Evolutionary conservation across 495 filamentous ascomycete species (phyloP).

Genomic region (Achaetomiella virescens): DNA sequence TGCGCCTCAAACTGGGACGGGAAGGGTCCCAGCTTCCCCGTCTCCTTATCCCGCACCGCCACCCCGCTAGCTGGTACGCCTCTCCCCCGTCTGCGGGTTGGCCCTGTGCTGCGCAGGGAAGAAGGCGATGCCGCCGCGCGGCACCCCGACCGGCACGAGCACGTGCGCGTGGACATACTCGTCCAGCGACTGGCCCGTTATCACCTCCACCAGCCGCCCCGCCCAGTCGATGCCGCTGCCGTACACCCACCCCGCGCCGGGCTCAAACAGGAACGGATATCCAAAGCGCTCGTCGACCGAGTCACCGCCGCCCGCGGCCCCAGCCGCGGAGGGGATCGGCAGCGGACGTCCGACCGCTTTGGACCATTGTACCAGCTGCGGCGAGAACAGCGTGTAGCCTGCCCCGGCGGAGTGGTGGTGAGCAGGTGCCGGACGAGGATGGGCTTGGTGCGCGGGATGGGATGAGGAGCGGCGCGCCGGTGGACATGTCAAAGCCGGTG

Average conservation of each 20-base stretch:
- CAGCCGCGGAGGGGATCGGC: neutral
- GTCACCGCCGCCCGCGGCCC: neutral
- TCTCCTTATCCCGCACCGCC: constrained; percentile 13
- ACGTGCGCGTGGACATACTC: constrained; percentile 26
- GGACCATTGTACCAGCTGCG: constrained; percentile 17
- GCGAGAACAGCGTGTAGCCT: constrained; percentile 27
- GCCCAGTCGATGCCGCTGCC: constrained; percentile 32
- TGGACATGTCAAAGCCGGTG: constrained; percentile 17
- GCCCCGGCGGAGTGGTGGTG: constrained; percentile 31
- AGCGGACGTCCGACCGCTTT: neutral
- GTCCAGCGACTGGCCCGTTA: constrained; percentile 24
- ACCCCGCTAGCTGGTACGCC: constrained; percentile 13
- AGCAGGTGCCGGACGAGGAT: constrained; percentile 33
- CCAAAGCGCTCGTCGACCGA: constrained; percentile 24
- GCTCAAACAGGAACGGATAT: constrained; percentile 33
- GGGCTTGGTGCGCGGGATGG: constrained; percentile 15
- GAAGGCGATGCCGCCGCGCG: constrained; percentile 21
- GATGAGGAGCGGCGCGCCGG: constrained; percentile 18
- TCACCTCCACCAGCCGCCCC: constrained; percentile 25
- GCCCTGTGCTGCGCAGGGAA: constrained; percentile 19
- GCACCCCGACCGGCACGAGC: constrained; percentile 18
- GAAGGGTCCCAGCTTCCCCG: constrained; percentile 10
- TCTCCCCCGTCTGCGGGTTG: no score
- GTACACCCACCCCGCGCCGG: constrained; percentile 34
- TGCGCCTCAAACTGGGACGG: neutral